Base-by-base conservation (phyloP, 2,329 filamentous ascomycete genomes). In the Diaporthe citrichinensis region DNA sequence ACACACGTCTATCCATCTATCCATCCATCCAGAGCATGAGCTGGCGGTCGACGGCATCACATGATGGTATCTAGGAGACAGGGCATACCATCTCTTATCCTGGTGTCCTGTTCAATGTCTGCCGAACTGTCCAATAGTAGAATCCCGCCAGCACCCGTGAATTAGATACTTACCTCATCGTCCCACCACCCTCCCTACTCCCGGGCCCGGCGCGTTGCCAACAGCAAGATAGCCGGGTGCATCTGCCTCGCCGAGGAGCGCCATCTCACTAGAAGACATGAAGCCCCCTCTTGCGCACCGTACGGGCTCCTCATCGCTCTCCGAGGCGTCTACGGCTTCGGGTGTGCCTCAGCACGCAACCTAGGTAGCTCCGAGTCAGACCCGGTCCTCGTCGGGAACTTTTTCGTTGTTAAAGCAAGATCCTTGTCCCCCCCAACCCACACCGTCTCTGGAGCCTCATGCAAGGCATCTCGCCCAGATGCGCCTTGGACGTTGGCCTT, bases 381-480 rank as follows among this genome's bases (percentile, higher is more conserved):
- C 34, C 46, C 44, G 34, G 71, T n/a, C 71, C 58, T 62, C n/a
- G 59, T 72, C 55, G 71, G 71, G 49, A 55, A 61, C 44, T 61
- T 72, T 72, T 51, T 61, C 71, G 44, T 53, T n/a, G 34, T 62
- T 44, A 34, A 61, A 73, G 58, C 71, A 55, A 46, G 58, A 65
- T 73, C 71, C 71, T 65, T 73, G 71, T n/a, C 55, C 25, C 46
- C 46, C 58, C 58, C 46, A 65, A 59, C 55, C 71, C 58, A 44
- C 55, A 61, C 57, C 46, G 57, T 65, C 71, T 62, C 58, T 73
- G 71, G 57, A 65, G 46, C 71, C 71, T 73, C 71, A 73, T 65
- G 36, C 71, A 73, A 39, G 65, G 23, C 17, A 53, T 68, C 65
- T 25, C 46, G 55, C 23, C 46, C 65, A 68, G 49, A 68, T 68